A percentile compares a stretch with the other conserved stretches of the same genome.
phyloP scores from a whole-genome alignment of 352 stramenopile species.

The Blastocystis sp. region DNA sequence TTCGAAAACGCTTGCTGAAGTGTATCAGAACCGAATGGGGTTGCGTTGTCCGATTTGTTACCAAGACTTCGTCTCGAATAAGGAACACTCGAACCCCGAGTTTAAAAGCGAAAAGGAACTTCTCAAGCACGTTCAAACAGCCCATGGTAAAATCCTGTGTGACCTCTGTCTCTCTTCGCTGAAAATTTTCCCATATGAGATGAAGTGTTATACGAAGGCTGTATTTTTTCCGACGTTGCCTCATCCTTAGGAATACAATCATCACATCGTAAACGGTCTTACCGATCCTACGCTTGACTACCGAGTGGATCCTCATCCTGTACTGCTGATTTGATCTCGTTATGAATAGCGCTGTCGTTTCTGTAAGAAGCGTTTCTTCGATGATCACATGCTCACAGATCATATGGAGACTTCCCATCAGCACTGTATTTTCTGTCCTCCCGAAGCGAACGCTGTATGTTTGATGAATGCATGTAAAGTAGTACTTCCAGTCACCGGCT shows the following conservation, averaged over 20 bases:
- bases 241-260: neutral
- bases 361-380: conserved; percentile 27
- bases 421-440: conserved; percentile 45
- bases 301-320: neutral
- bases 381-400: neutral
- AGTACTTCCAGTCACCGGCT: neutral
- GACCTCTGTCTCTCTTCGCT: neutral
- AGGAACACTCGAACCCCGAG: neutral
- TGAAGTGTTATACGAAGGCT: neutral
- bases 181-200: conserved; percentile 49
- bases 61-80: neutral
- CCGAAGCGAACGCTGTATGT: neutral
- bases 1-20: neutral
- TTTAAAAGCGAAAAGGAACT: conserved; percentile 35
- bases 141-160: neutral
- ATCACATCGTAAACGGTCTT: neutral
- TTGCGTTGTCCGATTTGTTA: conserved; percentile 41
- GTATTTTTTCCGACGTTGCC: neutral
- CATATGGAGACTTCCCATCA: conserved; percentile 1
- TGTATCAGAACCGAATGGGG: neutral
- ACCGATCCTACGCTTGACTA: conserved; percentile 3
- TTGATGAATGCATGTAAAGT: neutral
- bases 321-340: neutral
- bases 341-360: neutral
- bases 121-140: neutral